Conservation (phyloP, 1,139 yeast genomes). For the Protomyces inundatus region DNA sequence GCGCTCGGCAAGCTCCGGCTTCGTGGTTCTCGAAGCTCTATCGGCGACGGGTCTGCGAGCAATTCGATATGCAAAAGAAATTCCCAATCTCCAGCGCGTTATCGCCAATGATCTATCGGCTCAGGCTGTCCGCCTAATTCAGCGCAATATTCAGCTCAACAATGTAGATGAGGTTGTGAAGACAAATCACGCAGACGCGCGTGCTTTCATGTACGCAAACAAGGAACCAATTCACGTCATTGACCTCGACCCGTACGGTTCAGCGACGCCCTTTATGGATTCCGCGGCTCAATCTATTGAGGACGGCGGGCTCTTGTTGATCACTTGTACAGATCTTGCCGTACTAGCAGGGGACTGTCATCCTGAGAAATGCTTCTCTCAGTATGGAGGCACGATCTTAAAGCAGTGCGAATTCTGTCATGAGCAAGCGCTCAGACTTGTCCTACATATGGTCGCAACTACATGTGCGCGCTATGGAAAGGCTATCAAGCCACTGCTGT, state of each 20-base stretch:
- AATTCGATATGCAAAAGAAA: slow-evolving; percentile 84
- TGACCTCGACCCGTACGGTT: slow-evolving; percentile 95
- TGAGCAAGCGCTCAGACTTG: slow-evolving; percentile 81
- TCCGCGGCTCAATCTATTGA: slow-evolving; percentile 75
- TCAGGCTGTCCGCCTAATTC: slow-evolving; percentile 80
- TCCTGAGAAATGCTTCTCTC: slow-evolving; percentile 92
- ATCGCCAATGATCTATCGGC: slow-evolving; percentile 84
- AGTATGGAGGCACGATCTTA: slow-evolving; percentile 87
- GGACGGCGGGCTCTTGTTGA: slow-evolving; percentile 77
- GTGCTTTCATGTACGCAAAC: slow-evolving; percentile 61
- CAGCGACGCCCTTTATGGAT: slow-evolving; percentile 92
- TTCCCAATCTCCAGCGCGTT: slow-evolving; percentile 63
- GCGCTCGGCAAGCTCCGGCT: slow-evolving; percentile 34
- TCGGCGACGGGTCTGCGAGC: slow-evolving; percentile 95
- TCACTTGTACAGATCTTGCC: slow-evolving; percentile 94
- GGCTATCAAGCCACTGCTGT: slow-evolving; percentile 76
- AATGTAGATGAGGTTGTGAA: slow-evolving; percentile 50
- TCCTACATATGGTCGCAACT: slow-evolving; percentile 65
- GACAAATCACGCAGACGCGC: slow-evolving; percentile 83
- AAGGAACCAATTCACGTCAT: slow-evolving; percentile 62
- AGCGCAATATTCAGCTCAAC: slow-evolving; percentile 65
- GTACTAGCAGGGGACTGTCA: slow-evolving; percentile 93
- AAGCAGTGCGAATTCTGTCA: slow-evolving; percentile 76
- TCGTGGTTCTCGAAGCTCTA: slow-evolving; percentile 76
- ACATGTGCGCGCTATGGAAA: slow-evolving; percentile 89